Base-by-base conservation (phyloP, 169 alveolate genomes). In the Cryptosporidium sp. region DNA sequence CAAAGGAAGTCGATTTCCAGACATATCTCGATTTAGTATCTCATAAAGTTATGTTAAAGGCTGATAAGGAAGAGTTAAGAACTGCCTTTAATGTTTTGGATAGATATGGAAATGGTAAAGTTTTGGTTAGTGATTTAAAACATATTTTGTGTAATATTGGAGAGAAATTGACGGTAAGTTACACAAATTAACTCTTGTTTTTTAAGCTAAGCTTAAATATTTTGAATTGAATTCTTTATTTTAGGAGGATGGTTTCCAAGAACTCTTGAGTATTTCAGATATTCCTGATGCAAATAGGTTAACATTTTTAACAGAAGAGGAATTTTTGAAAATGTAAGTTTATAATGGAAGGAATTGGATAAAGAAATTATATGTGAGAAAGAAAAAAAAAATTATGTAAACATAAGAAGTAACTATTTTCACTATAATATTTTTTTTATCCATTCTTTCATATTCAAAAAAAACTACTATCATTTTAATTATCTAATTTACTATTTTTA, bases 301-400 rank as follows among this genome's bases (percentile, higher is more conserved):
- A 48, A 73, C 86, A 29, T 73, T 56, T 73, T 73, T 73, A 39
- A 73, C 70, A 31, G 71, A 73, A 31, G 53, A 53, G 4, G 86
- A 73, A 42, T 73, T 73, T 73, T 9, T 73, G 86, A 73, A 73
- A 73, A 73, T 73, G 86, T 73, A 53, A 51, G 86, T 73, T n/a
- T 33, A 1, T 26, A 0, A 52, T 10, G 9, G n/a, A 9, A 10
- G 29, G 67, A 42, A 2, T 23, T 26, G 23, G 67, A 10, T 3
- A 26, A 26, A n/a, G 37, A 56, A 26, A n/a, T 5, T 26, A 0
- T 26, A 56, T 3, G 8, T 8, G 35, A 2, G 1, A 12, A 26
- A 56, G 3, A 1, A 35, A 56, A 18, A 56, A 18, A 26, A 26
- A 26, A 26, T 26, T 26, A 26, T 26, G 26, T 0, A 26, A 26